These are phyloP conservation scores for Tulasnella sp. DNA, from an alignment of 768 basidiomycete genomes.

Conservation along the genomic window DNA sequence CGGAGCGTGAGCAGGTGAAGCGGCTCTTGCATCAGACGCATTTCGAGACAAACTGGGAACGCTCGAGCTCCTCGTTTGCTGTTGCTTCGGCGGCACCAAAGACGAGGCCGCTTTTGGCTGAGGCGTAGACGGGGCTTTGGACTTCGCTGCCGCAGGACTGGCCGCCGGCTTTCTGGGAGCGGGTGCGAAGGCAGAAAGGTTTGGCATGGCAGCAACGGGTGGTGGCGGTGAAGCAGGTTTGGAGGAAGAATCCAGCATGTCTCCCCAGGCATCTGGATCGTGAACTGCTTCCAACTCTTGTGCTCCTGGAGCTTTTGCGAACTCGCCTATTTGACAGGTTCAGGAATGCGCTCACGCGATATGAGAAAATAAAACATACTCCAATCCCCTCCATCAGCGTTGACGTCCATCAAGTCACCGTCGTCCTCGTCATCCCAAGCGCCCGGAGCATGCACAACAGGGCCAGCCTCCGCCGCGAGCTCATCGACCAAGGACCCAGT, in stretches of 20 bases:
- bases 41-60: neutral
- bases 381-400: constrained; percentile 94
- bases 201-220: constrained; percentile 27
- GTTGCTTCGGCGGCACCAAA: neutral
- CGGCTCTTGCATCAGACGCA: neutral
- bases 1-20: neutral
- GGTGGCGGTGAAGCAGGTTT: constrained; percentile 28
- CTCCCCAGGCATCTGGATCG: constrained; percentile 35
- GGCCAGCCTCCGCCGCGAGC: constrained; percentile 60
- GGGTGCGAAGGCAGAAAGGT: constrained; percentile 25
- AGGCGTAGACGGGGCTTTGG: constrained; percentile 9
- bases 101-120: constrained; percentile 8
- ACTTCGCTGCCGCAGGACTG: neutral
- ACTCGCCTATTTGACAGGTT: constrained; percentile 59
- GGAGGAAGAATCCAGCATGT: constrained; percentile 32
- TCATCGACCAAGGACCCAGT: constrained; percentile 53
- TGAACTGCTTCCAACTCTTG: constrained; percentile 28
- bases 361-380: constrained; percentile 55
- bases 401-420: constrained; percentile 88
- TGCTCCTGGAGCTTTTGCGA: constrained; percentile 56
- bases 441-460: constrained; percentile 38
- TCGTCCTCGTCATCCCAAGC: constrained; percentile 41
- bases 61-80: neutral
- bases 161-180: constrained; percentile 17
- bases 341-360: neutral